Evolutionary conservation across 345 rosid species (phyloP), one percentile per base, ranked within the genome.

Genomic region (Turritis glabra): DNA sequence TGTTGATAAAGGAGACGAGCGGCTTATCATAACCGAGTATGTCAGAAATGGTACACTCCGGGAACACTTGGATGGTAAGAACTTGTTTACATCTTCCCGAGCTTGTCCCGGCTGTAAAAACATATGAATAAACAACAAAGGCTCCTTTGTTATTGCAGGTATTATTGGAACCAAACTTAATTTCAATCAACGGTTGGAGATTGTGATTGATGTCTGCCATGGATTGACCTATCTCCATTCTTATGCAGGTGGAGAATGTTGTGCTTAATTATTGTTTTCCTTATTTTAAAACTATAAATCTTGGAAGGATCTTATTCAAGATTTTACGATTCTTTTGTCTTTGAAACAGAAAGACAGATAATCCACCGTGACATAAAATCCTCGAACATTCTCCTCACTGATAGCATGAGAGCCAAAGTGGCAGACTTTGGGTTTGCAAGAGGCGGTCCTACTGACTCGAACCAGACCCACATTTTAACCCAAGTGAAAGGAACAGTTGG

Each of bases 401-500:
- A 90, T 61, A 85, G 86, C 80, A 79, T 95, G 97, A 87, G 96
- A 84, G 97, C 97, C 62, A 95, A 95, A 81, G 97, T 95, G 56
- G 91, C 97, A 8, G 97, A 95, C 82, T 95, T 95, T 51, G 99
- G 99, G 48, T 95, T 95, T 47, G 98, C 98, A 40, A 87, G 89
- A 82, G 81, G 84, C n/a, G 97, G 96, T 52, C 80, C 89, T 0
- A 64, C 82, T 59, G 90, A 93, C 17, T 6, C 88, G 8, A 90
- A 90, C 67, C 81, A 81, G 9, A 89, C 97, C 15, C 97, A 92
- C 58, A 78, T 95, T 59, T 86, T 92, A 60, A 92, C 98, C 40
- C 85, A 92, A 85, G 92, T 92, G 73, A 95, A 88, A 82, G 99
- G 99, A 73, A 95, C 99, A 13, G 82, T 95, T 32, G 98, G 99